A percentile compares a stretch with the other conserved stretches of the same genome.
Evolutionary conservation across 78 protist genomes (phyloP).

Genomic region (Pigoraptor vietnamica): DNA sequence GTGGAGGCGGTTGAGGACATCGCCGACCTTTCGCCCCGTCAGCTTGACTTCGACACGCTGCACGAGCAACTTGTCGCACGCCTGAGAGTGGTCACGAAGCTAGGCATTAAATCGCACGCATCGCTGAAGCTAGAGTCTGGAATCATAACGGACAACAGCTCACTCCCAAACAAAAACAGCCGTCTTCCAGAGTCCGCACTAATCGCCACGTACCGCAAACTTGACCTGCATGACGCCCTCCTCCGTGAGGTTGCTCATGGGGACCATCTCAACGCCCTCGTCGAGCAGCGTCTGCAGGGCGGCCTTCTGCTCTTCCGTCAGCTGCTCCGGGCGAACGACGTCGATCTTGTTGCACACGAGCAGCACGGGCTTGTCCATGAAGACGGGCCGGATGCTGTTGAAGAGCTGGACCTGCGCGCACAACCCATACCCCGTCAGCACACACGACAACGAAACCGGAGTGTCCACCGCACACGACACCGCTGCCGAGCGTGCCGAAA

Average conservation of each 20-base stretch:
- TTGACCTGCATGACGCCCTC: conserved; percentile 83
- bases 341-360: conserved; percentile 91
- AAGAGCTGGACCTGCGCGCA: conserved; percentile 70
- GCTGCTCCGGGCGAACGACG: conserved; percentile 52
- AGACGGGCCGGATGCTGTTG: conserved; percentile 88
- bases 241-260: conserved; percentile 66
- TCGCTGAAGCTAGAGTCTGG: no score
- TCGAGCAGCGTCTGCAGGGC: conserved; percentile 21
- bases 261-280: conserved; percentile 38
- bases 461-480: not conserved
- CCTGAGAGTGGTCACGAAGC: not conserved
- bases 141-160: no score
- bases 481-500: not conserved
- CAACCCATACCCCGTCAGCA: not conserved
- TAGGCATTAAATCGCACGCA: no score
- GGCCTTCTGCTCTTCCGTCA: conserved; percentile 50
- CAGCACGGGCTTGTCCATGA: conserved; percentile 94
- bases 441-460: not conserved
- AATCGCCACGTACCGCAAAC: not conserved
- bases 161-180: not conserved
- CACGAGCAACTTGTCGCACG: conserved; percentile 87
- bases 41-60: conserved; percentile 70
- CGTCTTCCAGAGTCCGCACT: no score
- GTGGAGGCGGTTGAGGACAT: conserved; percentile 59
- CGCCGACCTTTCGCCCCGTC: not conserved